Evolutionary conservation across 768 basidiomycete genomes (phyloP), one percentile per base, ranked within the genome.

Genomic region (Lentinula detonsa): DNA sequence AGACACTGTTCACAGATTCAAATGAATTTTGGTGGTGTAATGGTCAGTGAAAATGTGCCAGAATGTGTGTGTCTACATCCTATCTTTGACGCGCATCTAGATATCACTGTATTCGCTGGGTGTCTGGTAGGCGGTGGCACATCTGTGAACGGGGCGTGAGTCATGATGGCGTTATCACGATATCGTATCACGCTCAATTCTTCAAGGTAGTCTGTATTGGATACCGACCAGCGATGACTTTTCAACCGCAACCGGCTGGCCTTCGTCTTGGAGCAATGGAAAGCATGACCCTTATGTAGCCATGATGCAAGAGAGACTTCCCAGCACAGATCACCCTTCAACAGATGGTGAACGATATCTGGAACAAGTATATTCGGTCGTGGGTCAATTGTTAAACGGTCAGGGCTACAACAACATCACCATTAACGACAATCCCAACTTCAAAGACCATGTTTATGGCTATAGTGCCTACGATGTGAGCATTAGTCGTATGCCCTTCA

Each of bases 21-120:
- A 78, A 84, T 64, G 73, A 76, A 1, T 86, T 76, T 71, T 87
- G 81, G 80, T 87, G 83, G 83, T 87, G 85, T 72, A 85, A 83
- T 70, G 83, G 81, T 79, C 58, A 31, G 66, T 7, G 16, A 35
- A 35, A 39, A 4, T 18, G 4, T 40, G 4, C 15, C 16, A 13
- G 9, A 28, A 51, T 23, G 46, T 15, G 46, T 15, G 9, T 18
- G 46, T 48, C n/a, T 34, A 18, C 6, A 16, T 31, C 5, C 23
- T 5, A 28, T 9, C n/a, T 35, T 21, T 18, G 21, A 39, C 59
- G 42, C 35, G 35, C 33, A n/a, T 49, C 33, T 37, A 79, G 85
- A 86, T 69, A 72, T 85, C 61, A 84, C 75, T 28, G 78, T 81
- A 28, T 87, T 85, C 68, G 86, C 85, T 23, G 86, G 85, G 35